phyloP scores from a whole-genome alignment of 805 yeast genomes.

The Metschnikowia anglica region DNA sequence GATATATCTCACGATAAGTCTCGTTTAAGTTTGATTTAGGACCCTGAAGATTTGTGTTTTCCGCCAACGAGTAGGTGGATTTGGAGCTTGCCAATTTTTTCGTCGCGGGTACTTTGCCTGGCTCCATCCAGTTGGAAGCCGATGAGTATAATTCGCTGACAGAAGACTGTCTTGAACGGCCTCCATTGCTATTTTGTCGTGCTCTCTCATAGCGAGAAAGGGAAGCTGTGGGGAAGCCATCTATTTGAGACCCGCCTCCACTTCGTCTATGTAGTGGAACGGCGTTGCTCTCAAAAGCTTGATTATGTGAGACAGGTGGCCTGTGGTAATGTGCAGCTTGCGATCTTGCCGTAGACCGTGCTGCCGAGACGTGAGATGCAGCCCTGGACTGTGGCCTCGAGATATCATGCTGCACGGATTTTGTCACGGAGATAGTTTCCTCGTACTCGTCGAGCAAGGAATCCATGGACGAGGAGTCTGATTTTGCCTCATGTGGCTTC shows the following conservation, averaged over 20 bases:
- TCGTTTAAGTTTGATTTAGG: slow-evolving; percentile 25
- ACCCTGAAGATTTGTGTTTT: slow-evolving; percentile 2
- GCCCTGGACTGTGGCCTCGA: slow-evolving; percentile 32
- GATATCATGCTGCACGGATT: slow-evolving; percentile 23
- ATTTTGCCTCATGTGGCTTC: slow-evolving; percentile 2
- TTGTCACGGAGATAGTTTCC: slow-evolving; percentile 37
- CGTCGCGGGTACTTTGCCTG: slow-evolving; percentile 21
- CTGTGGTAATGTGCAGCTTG: neutral
- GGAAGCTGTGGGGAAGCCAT: slow-evolving; percentile 35
- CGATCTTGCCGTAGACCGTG: neutral
- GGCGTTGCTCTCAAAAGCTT: neutral
- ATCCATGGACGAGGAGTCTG: slow-evolving; percentile 34
- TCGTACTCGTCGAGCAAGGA: slow-evolving; percentile 45
- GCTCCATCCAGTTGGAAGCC: slow-evolving; percentile 56
- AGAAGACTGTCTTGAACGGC: slow-evolving; percentile 38
- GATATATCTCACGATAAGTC: slow-evolving; percentile 37
- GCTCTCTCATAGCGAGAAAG: slow-evolving; percentile 35
- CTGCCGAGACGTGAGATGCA: slow-evolving; percentile 23
- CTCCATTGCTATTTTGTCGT: slow-evolving; percentile 20
- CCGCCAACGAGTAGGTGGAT: slow-evolving; percentile 18
- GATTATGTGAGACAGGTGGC: neutral
- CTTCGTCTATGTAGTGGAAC: neutral
- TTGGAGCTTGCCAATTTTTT: slow-evolving; percentile 15
- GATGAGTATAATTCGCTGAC: slow-evolving; percentile 41
- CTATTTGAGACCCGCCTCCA: slow-evolving; percentile 3